Evolutionary conservation across 2,329 filamentous ascomycete genomes (phyloP), one percentile per base, ranked within the genome.

Genomic region (Aureobasidium sp.): DNA sequence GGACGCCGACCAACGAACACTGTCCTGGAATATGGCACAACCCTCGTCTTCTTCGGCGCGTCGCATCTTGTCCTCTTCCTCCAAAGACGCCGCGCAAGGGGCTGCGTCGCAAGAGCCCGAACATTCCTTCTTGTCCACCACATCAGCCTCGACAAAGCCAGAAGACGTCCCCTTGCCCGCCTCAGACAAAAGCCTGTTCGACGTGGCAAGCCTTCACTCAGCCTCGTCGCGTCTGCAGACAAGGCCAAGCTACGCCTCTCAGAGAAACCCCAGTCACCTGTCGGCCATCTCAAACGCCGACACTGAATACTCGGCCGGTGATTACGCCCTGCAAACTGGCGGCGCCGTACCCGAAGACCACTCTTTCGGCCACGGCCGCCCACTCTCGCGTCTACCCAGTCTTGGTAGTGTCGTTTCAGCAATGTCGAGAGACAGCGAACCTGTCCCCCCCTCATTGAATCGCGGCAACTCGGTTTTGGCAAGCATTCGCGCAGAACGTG

Each of bases 381-480:
- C 77, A 69, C 78, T 96, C 61, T 86, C 87, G 22, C 83, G 93
- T 27, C 84, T 91, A 12, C 87, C 92, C 64, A 97, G 92, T 75
- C 82, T 97, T 63, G 91, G 91, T 25, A 97, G 93, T 72, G 91
- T 96, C 77, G 88, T 86, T 2, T 96, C 91, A 5, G 90, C 88
- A 0, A 77, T 85, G 34, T 84, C 83, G 25, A 79, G 77, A 67
- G 76, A 82, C 67, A 79, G 82, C 68, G 79, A 78, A 45, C 68
- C 74, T 52, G 66, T 66, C 39, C 65, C 61, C 9, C 68, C 68
- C 9, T 52, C 66, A 1, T 62, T 69, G 22, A 66, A 51, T 44
- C 64, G 66, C 22, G 68, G 65, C 65, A 73, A 72, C 41, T 75
- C 73, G 12, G 57, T 73, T 2, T 53, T 66, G 12, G 63, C 59